Percentiles rank a stretch among this genome's conserved stretches.
Evolutionary conservation across 345 rosid species (phyloP).

Genomic region (Populus alba): DNA sequence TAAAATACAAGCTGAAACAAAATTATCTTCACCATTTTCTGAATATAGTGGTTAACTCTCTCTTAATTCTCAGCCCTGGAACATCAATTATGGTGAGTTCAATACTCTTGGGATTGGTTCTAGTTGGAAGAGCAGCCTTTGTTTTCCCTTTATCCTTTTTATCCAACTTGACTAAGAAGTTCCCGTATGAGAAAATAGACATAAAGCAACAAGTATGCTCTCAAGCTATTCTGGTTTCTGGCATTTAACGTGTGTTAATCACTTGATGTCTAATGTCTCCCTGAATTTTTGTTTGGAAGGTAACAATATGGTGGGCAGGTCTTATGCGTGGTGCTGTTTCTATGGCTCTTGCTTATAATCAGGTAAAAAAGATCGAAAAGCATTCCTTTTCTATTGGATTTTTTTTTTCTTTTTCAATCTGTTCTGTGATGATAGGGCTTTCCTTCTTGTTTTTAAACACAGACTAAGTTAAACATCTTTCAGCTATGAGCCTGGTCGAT

Average conservation of each 20-base stretch:
- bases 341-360: conserved; percentile 96
- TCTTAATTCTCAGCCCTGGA: conserved; percentile 56
- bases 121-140: conserved; percentile 86
- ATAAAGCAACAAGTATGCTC: conserved; percentile 65
- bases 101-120: conserved; percentile 68
- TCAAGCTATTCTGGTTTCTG: background rate
- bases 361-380: conserved; percentile 38
- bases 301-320: conserved; percentile 98
- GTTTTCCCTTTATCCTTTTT: conserved; percentile 81
- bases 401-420: no score
- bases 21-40: background rate
- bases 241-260: background rate
- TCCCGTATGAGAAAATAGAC: conserved; percentile 47
- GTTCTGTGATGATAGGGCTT: background rate
- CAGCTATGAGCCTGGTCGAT: background rate
- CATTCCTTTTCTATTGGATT: background rate
- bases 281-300: conserved; percentile 35
- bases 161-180: conserved; percentile 79
- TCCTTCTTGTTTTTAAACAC: background rate
- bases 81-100: conserved; percentile 73
- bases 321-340: conserved; percentile 98
- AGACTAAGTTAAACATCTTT: background rate
- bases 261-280: background rate
- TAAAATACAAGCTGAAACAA: background rate
- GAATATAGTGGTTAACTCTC: background rate